Base-by-base conservation (phyloP, 2,329 filamentous ascomycete genomes). In the Aspergillus hortae region DNA sequence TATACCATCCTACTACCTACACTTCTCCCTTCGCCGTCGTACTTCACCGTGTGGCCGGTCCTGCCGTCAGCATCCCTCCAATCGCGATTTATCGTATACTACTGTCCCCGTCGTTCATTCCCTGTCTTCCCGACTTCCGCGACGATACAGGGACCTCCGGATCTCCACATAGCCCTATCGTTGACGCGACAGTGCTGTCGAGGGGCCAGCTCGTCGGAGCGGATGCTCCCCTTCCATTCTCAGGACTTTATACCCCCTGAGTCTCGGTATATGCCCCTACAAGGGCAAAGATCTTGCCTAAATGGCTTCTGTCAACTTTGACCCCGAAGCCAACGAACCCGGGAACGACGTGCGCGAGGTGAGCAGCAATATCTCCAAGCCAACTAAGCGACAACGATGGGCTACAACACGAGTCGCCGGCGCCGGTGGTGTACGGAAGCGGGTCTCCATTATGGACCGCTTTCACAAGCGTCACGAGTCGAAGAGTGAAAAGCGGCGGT, bases 341-440 rank as follows among this genome's bases (percentile, higher is more conserved):
- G 58, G 59, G 44, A 60, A 56, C 48, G 64, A 66, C 17, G 51
- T 67, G 43, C 61, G 56, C 35, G 65, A 66, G 53, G 57, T 61
- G 27, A 56, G 45, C 49, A 80, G 73, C 60, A 77, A 83, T 61
- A 74, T 80, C 54, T 81, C 81, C 41, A 81, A 80, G 56, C 80
- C 82, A 7, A 87, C 86, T 19, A 90, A 92, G 68, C 82, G 92
- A 67, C 86, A 94, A 71, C 82, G 94, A 84, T 97, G 94, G 94
- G 92, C 94, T 15, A 97, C 94, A n/a, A 89, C 92, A 66, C 89
- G 90, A 69, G 83, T 89, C 71, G 85, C 86, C 12, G 84, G 89
- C 63, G 82, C 85, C 67, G 89, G 86, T 68, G 90, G 88, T 58
- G 79, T 81, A 61, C 80, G 83, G 68, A 97, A 96, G 79, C 86